Conservation (phyloP, 306 rosid genomes). For the Gastrolobium bilobum region DNA sequence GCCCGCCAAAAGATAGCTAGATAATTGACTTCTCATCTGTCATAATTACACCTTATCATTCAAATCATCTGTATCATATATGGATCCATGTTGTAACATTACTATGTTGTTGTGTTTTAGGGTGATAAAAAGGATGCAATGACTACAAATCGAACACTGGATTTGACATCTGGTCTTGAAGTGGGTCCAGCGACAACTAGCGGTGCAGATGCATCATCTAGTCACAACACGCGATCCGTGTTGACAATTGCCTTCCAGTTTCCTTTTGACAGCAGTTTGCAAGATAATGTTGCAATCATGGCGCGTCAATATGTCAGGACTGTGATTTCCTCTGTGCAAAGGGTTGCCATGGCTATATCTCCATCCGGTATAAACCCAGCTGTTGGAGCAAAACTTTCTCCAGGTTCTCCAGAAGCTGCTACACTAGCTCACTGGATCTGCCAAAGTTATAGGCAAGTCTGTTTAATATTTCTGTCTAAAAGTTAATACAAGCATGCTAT, state of each 20-base stretch:
- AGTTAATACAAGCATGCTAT: slow-evolving; percentile 7
- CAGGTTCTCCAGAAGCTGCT: slow-evolving; percentile 90
- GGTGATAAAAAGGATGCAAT: slow-evolving; percentile 74
- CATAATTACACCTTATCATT: too few relatives aligned
- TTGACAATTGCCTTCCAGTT: slow-evolving; percentile 97
- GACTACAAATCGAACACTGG: slow-evolving; percentile 74
- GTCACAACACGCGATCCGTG: slow-evolving; percentile 80
- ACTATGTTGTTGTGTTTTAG: slow-evolving; percentile 53
- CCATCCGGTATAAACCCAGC: slow-evolving; percentile 77
- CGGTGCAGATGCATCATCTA: slow-evolving; percentile 57
- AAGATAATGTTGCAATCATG: slow-evolving; percentile 86
- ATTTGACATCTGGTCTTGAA: slow-evolving; percentile 92
- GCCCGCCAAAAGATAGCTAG: too few relatives aligned
- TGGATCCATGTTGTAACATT: background rate
- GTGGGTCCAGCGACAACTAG: slow-evolving; percentile 69
- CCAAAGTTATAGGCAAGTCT: slow-evolving; percentile 85
- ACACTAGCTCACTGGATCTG: slow-evolving; percentile 93
- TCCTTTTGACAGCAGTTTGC: slow-evolving; percentile 83
- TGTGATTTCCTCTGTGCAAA: slow-evolving; percentile 91
- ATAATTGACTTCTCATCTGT: too few relatives aligned
- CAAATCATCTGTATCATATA: background rate
- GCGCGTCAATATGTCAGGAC: slow-evolving; percentile 91
- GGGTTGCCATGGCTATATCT: slow-evolving; percentile 96
- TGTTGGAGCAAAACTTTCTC: slow-evolving; percentile 73
- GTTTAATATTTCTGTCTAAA: background rate